Conservation (phyloP, 805 yeast genomes). For the Metschnikowia proteae region DNA sequence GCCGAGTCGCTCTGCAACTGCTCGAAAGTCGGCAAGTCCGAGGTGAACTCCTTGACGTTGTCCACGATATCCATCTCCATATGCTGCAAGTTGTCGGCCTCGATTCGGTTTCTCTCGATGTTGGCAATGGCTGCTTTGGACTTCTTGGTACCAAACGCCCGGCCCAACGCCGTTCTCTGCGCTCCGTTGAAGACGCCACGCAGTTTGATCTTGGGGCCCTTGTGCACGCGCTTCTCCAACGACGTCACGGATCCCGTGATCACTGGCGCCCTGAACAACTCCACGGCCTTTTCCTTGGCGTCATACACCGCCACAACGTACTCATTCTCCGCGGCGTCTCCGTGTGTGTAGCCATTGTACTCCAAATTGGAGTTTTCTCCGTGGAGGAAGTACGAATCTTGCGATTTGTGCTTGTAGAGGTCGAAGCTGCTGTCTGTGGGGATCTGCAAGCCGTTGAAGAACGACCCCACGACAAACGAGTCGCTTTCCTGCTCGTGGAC, state of each 20-base stretch:
- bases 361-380: slow-evolving; percentile 75
- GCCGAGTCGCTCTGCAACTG: slow-evolving; percentile 53
- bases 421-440: slow-evolving; percentile 60
- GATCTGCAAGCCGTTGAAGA: slow-evolving; percentile 71
- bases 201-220: slow-evolving; percentile 65
- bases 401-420: slow-evolving; percentile 49
- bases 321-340: slow-evolving; percentile 34
- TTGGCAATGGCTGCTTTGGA: slow-evolving; percentile 88
- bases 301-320: slow-evolving; percentile 81
- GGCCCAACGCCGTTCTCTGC: slow-evolving; percentile 84
- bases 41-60: slow-evolving; percentile 66
- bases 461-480: slow-evolving; percentile 58
- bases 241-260: slow-evolving; percentile 62
- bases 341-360: slow-evolving; percentile 55
- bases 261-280: slow-evolving; percentile 60
- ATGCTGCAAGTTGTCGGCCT: slow-evolving; percentile 72
- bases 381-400: slow-evolving; percentile 51
- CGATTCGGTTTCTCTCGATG: slow-evolving; percentile 78
- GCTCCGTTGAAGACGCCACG: slow-evolving; percentile 45
- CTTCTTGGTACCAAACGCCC: slow-evolving; percentile 94
- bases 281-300: slow-evolving; percentile 57
- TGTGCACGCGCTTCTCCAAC: slow-evolving; percentile 50
- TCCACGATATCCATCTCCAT: slow-evolving; percentile 80
- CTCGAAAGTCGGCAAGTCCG: slow-evolving; percentile 66
- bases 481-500: slow-evolving; percentile 2